These are phyloP conservation scores for Diaporthe helianthi DNA, from an alignment of 2,329 filamentous ascomycete species.

Conservation along the genomic window DNA sequence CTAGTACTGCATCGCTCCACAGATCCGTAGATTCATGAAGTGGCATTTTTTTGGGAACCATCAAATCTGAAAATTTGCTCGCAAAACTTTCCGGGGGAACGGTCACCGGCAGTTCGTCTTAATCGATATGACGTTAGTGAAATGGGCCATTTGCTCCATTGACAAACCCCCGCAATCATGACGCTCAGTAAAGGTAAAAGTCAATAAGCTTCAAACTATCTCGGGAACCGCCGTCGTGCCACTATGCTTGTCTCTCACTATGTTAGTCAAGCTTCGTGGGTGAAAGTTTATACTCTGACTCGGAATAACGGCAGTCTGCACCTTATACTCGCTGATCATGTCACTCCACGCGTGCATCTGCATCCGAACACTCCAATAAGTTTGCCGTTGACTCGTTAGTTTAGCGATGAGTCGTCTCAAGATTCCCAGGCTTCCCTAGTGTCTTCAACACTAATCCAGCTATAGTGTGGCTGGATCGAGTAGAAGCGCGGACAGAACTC, in stretches of 20 bases:
- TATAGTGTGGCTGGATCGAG: not conserved
- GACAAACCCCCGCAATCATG: not conserved
- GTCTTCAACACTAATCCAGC: not conserved
- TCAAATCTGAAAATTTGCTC: not conserved
- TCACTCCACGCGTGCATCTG: not conserved
- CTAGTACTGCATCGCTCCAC: not conserved
- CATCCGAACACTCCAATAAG: not conserved
- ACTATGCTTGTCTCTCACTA: too few relatives aligned
- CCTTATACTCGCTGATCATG: not conserved
- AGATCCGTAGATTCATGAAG: not conserved
- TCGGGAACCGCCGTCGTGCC: not conserved
- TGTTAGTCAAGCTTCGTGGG: not conserved
- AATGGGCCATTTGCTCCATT: not conserved
- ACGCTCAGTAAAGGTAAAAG: not conserved
- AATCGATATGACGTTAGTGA: not conserved
- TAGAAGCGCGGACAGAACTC: too few relatives aligned
- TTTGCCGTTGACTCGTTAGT: not conserved
- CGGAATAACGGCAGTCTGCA: not conserved
- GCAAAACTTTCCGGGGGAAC: not conserved
- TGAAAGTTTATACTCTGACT: not conserved
- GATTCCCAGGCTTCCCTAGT: too few relatives aligned
- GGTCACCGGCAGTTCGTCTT: too few relatives aligned
- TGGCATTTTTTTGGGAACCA: not conserved
- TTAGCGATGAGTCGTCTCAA: not conserved
- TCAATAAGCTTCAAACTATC: slow-evolving; percentile 4